A percentile compares a stretch with the other conserved stretches of the same genome.
phyloP scores from a whole-genome alignment of 2,329 filamentous ascomycete genomes.

The Aspergillus udagawae region DNA sequence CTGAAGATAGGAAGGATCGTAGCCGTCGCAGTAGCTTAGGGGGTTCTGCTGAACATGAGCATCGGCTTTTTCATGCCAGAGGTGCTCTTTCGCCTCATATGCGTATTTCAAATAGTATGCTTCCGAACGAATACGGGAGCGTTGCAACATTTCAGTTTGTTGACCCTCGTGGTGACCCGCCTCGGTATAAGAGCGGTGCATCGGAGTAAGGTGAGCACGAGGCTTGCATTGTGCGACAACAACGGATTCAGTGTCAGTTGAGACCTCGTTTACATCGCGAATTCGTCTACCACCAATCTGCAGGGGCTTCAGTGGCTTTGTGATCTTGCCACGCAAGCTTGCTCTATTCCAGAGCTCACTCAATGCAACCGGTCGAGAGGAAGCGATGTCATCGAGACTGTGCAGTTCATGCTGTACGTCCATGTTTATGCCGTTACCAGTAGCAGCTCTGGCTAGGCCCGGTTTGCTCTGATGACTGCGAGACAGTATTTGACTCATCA shows the following conservation, averaged over 20 bases:
- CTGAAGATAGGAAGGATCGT: conserved; percentile 1
- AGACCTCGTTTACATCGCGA: neutral
- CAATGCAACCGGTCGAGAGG: conserved; percentile 22
- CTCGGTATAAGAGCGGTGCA: conserved; percentile 1
- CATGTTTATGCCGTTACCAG: neutral
- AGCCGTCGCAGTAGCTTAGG: conserved; percentile 11
- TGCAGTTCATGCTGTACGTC: conserved; percentile 13
- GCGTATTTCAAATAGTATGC: neutral
- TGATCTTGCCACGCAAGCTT: conserved; percentile 16
- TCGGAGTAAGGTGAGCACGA: conserved; percentile 6
- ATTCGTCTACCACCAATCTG: conserved; percentile 6
- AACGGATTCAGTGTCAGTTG: neutral
- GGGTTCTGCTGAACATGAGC: conserved; percentile 13
- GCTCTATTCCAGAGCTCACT: conserved; percentile 16
- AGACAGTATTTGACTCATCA: conserved; percentile 4
- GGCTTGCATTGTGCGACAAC: conserved; percentile 3
- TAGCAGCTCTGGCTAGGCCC: neutral
- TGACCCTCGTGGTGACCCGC: conserved; percentile 1
- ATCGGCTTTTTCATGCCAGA: conserved; percentile 7
- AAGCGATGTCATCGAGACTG: conserved; percentile 18
- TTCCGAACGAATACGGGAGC: conserved; percentile 1
- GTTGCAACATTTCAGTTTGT: neutral
- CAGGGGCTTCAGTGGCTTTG: conserved; percentile 16
- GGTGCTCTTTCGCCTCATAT: neutral
- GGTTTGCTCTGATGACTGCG: neutral